Evolutionary conservation across 768 basidiomycete genomes (phyloP), one percentile per base, ranked within the genome.

Genomic region (Calocera cornea): DNA sequence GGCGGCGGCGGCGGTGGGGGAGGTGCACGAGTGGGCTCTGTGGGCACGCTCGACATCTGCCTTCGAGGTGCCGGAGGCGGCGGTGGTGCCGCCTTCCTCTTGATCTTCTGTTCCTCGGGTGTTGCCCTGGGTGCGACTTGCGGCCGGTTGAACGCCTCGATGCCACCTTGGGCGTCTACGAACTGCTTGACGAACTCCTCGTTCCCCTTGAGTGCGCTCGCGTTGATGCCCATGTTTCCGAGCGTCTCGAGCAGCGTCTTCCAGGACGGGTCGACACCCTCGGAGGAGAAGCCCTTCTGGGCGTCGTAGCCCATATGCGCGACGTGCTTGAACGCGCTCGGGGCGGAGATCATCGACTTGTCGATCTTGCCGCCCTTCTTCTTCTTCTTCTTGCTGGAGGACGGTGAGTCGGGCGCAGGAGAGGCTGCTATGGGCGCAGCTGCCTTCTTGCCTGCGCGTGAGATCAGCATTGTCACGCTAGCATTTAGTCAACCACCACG

Each of bases 251-350:
- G 80, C 67, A 98, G 77, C 0, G 84, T 79, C 50, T 84, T 80
- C 95, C 95, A 98, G 2, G 88, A 90, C 1, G 90, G 85, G 76
- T 99, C 95, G 3, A 99, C 90, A 65, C 90, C 90, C 17, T 81
- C 83, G 0, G 88, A 90, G 0, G 87, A 88, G 76, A 92, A 97
- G 1, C 95, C 95, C 29, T 86, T 84, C 70, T 95, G 86, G 0
- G 83, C 75, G 72, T 97, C 90, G 75, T 88, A 97, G 14, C 94
- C 95, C 90, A 99, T 95, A 74, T 97, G 95, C 0, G 89, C 92
- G 49, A 97, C 82, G 73, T 97, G 95, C 67, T 84, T 83, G 79
- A 97, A 97, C 0, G 79, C 75, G 2, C 86, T 83, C 1, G 94
- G 95, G 0, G 81, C 88, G 12, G 92, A 94, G 64, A 98, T 97